Evolutionary conservation across 805 yeast species (phyloP).

Genomic region (Hanseniaspora lindneri): DNA sequence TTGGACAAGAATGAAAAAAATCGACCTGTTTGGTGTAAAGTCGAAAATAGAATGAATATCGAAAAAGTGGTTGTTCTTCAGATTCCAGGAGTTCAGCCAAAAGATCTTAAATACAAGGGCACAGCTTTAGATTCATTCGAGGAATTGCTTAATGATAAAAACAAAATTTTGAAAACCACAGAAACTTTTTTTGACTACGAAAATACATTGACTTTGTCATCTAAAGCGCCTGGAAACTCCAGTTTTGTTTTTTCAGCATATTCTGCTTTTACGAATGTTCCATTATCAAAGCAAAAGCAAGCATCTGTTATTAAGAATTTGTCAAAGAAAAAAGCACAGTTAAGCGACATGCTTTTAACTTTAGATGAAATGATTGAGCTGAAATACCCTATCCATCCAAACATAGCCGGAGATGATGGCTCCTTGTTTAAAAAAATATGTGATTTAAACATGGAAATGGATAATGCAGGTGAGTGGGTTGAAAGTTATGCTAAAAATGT

Average conservation of each 20-base stretch:
- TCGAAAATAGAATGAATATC: conserved; percentile 39
- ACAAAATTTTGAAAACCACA: neutral
- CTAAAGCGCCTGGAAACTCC: conserved; percentile 58
- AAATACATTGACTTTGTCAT: conserved; percentile 23
- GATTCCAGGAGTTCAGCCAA: conserved; percentile 50
- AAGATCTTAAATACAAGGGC: conserved; percentile 25
- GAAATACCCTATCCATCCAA: conserved; percentile 52
- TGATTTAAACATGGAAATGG: conserved; percentile 16
- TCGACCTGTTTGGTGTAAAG: conserved; percentile 39
- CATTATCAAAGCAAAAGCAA: conserved; percentile 47
- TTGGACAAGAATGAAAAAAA: conserved; percentile 31
- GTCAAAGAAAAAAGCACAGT: conserved; percentile 29
- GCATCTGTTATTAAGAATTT: conserved; percentile 28
- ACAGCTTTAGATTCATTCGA: conserved; percentile 2
- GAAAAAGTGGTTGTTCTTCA: conserved; percentile 46
- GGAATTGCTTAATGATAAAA: conserved; percentile 8
- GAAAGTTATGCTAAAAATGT: conserved; percentile 22
- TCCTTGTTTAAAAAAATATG: conserved; percentile 16
- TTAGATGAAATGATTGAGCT: conserved; percentile 38
- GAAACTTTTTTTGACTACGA: conserved; percentile 15
- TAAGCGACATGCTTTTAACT: conserved; percentile 44
- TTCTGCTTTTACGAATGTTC: conserved; percentile 44
- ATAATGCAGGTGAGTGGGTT: conserved; percentile 14
- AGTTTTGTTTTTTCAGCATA: conserved; percentile 44
- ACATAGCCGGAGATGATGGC: conserved; percentile 19